Percentiles rank a stretch among this genome's conserved stretches.
phyloP scores from a whole-genome alignment of 2,329 filamentous ascomycete genomes.

The Harringtonia lauricola region DNA sequence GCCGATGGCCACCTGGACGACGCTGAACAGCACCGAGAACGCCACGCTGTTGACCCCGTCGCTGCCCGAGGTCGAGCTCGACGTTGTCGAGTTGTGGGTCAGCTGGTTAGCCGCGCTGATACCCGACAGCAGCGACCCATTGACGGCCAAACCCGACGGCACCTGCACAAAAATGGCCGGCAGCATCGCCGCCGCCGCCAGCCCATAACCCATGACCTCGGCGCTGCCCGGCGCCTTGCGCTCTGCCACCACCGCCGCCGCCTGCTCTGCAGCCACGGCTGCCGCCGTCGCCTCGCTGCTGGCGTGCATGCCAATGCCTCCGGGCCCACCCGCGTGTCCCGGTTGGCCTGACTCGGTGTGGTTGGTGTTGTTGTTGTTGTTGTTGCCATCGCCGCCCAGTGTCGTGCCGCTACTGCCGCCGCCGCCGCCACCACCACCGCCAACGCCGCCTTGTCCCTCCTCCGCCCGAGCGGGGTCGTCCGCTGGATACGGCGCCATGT shows the following conservation, averaged over 20 bases:
- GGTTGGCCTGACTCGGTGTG: not conserved
- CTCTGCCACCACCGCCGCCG: constrained; percentile 8
- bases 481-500: constrained; percentile 4
- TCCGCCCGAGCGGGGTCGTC: constrained; percentile 5
- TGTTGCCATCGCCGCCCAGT: too few relatives aligned
- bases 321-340: not conserved
- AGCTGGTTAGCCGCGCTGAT: constrained; percentile 45
- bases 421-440: not conserved
- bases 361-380: not conserved
- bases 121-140: constrained; percentile 47
- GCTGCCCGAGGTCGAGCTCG: constrained; percentile 10
- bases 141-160: constrained; percentile 49
- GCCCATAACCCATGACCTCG: constrained; percentile 51
- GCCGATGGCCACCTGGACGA: constrained; percentile 50
- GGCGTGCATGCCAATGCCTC: not conserved
- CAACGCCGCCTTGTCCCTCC: constrained; percentile 3
- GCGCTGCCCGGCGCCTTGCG: constrained; percentile 18
- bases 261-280: not conserved
- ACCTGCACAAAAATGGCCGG: constrained; percentile 74
- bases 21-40: constrained; percentile 44
- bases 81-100: constrained; percentile 29
- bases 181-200: constrained; percentile 75
- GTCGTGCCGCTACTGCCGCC: not conserved
- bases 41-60: constrained; percentile 30
- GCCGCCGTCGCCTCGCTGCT: not conserved